Percentiles rank a stretch among this genome's conserved stretches.
These are phyloP conservation scores for Nicotiana tabacum DNA, from an alignment of 257 asterid species.

Conservation along the genomic window DNA sequence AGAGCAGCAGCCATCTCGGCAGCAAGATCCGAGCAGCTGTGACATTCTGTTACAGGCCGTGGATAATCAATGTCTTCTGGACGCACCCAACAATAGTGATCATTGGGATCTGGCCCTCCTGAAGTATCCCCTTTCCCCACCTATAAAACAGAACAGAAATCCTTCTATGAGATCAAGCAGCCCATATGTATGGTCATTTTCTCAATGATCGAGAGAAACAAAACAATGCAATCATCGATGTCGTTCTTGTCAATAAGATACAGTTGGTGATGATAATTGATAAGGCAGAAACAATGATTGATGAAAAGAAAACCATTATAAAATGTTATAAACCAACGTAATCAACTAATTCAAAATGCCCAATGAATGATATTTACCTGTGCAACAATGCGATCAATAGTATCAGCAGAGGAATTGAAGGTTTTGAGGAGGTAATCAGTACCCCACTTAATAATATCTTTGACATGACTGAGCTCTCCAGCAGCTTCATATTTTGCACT, in stretches of 20 bases:
- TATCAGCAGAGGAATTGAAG: slow-evolving; percentile 82
- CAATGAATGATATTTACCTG: slow-evolving; percentile 43
- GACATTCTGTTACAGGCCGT: slow-evolving; percentile 62
- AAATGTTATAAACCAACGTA: neutral
- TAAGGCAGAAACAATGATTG: neutral
- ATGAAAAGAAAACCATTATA: neutral
- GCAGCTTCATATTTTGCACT: slow-evolving; percentile 81
- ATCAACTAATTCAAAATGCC: neutral
- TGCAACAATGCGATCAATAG: slow-evolving; percentile 53
- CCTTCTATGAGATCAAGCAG: neutral
- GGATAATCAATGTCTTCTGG: slow-evolving; percentile 90
- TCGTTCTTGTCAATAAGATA: neutral
- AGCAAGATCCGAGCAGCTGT: slow-evolving; percentile 82
- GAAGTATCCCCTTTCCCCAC: slow-evolving; percentile 86
- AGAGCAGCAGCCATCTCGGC: slow-evolving; percentile 98
- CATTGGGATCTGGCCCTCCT: slow-evolving; percentile 58
- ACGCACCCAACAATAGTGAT: slow-evolving; percentile 92
- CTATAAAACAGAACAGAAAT: slow-evolving; percentile 29
- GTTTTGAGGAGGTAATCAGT: slow-evolving; percentile 91
- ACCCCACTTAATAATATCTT: slow-evolving; percentile 92
- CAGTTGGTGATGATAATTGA: too few species aligned
- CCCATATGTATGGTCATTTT: neutral
- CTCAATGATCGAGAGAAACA: neutral
- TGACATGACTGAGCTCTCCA: slow-evolving; percentile 84
- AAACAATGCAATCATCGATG: neutral